Evolutionary conservation across 495 filamentous ascomycete species (phyloP).

Genomic region (Daldinia childiae): DNA sequence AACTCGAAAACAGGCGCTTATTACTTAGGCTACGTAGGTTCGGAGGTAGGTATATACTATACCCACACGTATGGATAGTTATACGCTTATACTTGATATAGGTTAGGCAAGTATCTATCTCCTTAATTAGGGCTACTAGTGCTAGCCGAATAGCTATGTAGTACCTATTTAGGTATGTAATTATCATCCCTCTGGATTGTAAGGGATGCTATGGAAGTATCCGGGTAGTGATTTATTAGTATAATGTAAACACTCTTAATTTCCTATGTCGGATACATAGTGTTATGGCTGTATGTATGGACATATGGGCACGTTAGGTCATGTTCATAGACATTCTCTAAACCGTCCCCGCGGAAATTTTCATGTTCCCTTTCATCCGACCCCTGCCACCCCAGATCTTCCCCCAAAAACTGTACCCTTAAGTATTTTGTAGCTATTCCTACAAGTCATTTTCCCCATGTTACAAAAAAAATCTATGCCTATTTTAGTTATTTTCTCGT

Average conservation of each 20-base stretch:
- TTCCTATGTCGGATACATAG: not conserved
- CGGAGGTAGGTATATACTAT: not conserved
- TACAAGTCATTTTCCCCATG: not conserved
- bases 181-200: no score
- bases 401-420: conserved; percentile 26
- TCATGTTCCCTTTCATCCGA: conserved; percentile 44
- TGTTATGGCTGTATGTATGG: no score
- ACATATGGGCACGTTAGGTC: not conserved
- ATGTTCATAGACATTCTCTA: no score
- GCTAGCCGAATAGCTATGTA: not conserved
- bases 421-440: conserved; percentile 28
- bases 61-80: not conserved
- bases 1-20: not conserved
- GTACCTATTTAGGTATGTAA: no score
- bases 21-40: no score
- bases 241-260: not conserved
- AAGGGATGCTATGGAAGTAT: no score
- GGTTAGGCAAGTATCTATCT: not conserved
- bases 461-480: not conserved
- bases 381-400: conserved; percentile 40
- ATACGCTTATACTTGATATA: not conserved
- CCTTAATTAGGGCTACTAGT: conserved; percentile 18
- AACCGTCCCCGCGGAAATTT: conserved; percentile 29
- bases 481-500: not conserved
- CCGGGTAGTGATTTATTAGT: not conserved